A percentile compares a stretch with the other conserved stretches of the same genome.
These are phyloP conservation scores for Rhizoclosmatium sp. DNA, from an alignment of 192 early-diverging fungal genomes.

Conservation along the genomic window DNA sequence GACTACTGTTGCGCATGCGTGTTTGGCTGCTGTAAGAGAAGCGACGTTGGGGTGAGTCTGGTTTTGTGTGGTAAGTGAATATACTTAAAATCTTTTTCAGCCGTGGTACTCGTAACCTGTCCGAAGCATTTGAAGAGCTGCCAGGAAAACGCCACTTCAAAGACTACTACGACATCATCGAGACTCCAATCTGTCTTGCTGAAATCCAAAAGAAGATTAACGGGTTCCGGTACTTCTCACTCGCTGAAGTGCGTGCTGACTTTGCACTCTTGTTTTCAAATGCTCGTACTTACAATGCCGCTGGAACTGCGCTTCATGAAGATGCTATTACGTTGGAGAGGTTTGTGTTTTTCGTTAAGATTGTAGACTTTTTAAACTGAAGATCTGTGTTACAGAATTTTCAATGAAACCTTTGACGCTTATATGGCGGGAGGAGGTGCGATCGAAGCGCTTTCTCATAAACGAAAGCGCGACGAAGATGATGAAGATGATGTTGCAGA, in stretches of 20 bases:
- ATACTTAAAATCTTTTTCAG: neutral
- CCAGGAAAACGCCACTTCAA: conserved; percentile 76
- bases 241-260: conserved; percentile 79
- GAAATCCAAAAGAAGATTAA: conserved; percentile 76
- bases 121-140: conserved; percentile 76
- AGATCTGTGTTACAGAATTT: conserved; percentile 9
- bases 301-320: conserved; percentile 83
- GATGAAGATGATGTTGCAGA: conserved; percentile 1
- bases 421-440: neutral
- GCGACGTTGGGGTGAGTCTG: conserved; percentile 22
- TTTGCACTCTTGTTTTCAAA: conserved; percentile 86
- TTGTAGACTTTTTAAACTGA: neutral
- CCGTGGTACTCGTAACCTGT: neutral
- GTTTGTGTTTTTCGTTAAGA: conserved; percentile 10
- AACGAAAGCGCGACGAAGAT: conserved; percentile 24
- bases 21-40: conserved; percentile 46
- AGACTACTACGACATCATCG: conserved; percentile 83
- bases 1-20: conserved; percentile 42
- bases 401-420: conserved; percentile 15
- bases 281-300: conserved; percentile 87
- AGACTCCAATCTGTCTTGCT: conserved; percentile 80
- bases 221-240: conserved; percentile 55
- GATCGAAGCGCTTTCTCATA: conserved; percentile 8
- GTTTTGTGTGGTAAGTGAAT: neutral
- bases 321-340: conserved; percentile 63